These are phyloP conservation scores for Microbotryomycetes sp. DNA, from an alignment of 1,284 basidiomycete genomes.

Conservation along the genomic window DNA sequence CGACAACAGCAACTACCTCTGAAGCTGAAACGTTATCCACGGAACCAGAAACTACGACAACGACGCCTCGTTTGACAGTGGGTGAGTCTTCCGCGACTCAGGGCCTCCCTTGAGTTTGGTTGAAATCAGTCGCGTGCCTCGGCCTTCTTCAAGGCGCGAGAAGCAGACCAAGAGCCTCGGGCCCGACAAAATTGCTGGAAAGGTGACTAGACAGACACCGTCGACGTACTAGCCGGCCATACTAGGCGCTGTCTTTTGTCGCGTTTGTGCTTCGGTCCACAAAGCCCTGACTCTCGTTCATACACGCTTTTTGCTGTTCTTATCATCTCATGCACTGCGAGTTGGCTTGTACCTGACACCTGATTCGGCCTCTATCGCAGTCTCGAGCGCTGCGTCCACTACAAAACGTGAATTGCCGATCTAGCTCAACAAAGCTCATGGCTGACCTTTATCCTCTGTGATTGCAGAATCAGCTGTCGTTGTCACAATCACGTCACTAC, in stretches of 20 bases:
- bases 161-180: no score
- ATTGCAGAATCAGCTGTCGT: constrained; percentile 16
- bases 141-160: neutral
- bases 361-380: neutral
- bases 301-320: no score
- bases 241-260: no score
- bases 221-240: no score
- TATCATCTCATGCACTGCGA: no score
- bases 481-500: constrained; percentile 29
- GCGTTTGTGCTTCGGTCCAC: no score
- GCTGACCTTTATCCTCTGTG: neutral
- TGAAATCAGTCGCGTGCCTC: neutral
- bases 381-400: neutral
- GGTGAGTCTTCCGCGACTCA: neutral
- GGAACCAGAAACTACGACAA: constrained; percentile 3
- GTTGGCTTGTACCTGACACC: neutral
- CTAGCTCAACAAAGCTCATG: no score
- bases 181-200: no score
- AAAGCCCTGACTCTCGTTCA: neutral
- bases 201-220: no score
- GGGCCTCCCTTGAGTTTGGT: neutral
- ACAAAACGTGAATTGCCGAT: neutral
- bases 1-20: constrained; percentile 1
- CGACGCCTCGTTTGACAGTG: no score
- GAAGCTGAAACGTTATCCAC: neutral